Conservation (phyloP, 805 yeast species). For the Sugiyamaella chiloensis region DNA sequence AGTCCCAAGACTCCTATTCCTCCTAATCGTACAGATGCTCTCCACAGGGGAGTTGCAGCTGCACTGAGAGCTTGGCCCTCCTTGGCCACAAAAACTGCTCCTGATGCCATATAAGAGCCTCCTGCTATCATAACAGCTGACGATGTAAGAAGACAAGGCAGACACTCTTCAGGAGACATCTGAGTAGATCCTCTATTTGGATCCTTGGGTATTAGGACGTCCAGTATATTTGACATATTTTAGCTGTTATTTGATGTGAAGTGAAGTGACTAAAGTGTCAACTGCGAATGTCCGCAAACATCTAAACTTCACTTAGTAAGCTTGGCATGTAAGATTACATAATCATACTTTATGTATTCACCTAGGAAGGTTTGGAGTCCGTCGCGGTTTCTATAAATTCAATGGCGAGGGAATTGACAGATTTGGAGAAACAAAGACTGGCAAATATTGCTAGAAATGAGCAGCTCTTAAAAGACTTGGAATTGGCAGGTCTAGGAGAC, state of each 20-base stretch:
- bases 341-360: too few relatives aligned
- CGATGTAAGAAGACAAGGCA: conserved; percentile 68
- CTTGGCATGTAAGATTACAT: too few relatives aligned
- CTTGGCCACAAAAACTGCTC: conserved; percentile 43
- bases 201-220: conserved; percentile 23
- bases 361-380: too few relatives aligned
- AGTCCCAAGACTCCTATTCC: conserved; percentile 55
- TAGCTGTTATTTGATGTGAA: too few relatives aligned
- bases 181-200: conserved; percentile 26
- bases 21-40: conserved; percentile 45
- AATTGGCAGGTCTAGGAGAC: conserved; percentile 55
- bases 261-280: too few relatives aligned
- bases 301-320: too few relatives aligned
- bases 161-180: conserved; percentile 39
- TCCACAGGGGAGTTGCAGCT: conserved; percentile 45
- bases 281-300: too few relatives aligned
- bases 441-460: conserved; percentile 71
- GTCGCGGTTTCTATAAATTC: too few relatives aligned
- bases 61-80: conserved; percentile 36
- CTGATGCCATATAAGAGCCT: conserved; percentile 60
- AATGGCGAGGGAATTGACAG: too few relatives aligned
- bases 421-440: conserved; percentile 32
- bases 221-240: conserved; percentile 28
- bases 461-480: conserved; percentile 66
- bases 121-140: conserved; percentile 55